Evolutionary conservation across 108 stramenopile genomes (phyloP).

Genomic region (Cyclotella distinguenda): DNA sequence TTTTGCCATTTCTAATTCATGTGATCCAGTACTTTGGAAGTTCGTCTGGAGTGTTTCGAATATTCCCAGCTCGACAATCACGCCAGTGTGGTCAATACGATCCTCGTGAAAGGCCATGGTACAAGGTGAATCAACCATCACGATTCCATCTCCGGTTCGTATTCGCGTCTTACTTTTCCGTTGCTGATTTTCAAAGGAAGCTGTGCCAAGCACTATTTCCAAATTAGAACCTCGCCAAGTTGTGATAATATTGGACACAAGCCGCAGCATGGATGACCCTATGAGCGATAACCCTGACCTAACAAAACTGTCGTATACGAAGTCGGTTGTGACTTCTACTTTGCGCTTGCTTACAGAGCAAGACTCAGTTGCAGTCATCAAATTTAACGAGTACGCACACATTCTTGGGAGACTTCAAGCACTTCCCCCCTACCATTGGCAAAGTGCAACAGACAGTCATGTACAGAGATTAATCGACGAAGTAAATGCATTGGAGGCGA

Average conservation of each 20-base stretch:
- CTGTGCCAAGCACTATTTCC: conserved; percentile 31
- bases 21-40: conserved; percentile 46
- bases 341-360: conserved; percentile 15
- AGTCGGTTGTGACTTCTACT: conserved; percentile 14
- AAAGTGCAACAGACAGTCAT: conserved; percentile 12
- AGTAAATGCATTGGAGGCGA: conserved; percentile 16
- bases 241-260: conserved; percentile 40
- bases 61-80: conserved; percentile 50
- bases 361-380: conserved; percentile 32
- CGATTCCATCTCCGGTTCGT: background rate
- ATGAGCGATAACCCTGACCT: conserved; percentile 9
- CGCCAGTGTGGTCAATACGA: conserved; percentile 56
- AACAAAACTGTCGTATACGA: conserved; percentile 31
- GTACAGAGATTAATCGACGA: conserved; percentile 20
- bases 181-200: background rate
- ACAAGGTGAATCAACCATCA: conserved; percentile 33
- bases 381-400: conserved; percentile 22
- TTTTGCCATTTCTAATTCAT: too few species aligned
- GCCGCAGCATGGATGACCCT: conserved; percentile 30
- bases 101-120: conserved; percentile 68
- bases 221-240: conserved; percentile 32
- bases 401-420: conserved; percentile 2
- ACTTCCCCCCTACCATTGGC: conserved; percentile 27
- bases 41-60: conserved; percentile 55
- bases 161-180: background rate